Evolutionary conservation across 2,329 filamentous ascomycete genomes (phyloP), one percentile per base, ranked within the genome.

Genomic region (Calonectria montana): DNA sequence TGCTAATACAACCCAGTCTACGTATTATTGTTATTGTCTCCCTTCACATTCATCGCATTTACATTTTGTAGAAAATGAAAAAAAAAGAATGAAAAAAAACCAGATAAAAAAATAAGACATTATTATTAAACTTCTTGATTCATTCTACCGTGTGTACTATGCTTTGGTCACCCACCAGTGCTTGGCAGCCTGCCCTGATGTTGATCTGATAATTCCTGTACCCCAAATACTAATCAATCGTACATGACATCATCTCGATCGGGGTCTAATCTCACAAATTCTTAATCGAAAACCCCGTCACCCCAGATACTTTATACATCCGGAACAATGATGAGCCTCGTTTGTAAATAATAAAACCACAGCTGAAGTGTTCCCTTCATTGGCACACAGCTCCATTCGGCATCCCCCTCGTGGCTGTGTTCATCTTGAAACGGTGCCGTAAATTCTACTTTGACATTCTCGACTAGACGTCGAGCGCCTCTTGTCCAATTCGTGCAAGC

Each of bases 181-280:
- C n/a, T 39, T 12, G 10, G 2, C 39, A 8, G 55, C n/a, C 47
- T 21, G 23, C 61, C 37, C 43, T 45, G 16, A n/a, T 57, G 18
- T 31, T 45, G 67, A 69, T 65, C 67, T 59, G 67, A 69, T 69
- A 65, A 69, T 35, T 35, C 31, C 31, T 31, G 29, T 41, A 69
- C 37, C n/a, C 53, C 21, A 16, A 57, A 15, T 35, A 25, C 25
- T 23, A 25, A 18, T 23, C 18, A 21, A 25, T 25, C 21, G n/a
- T 23, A 59, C 37, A 59, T 59, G 37, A 59, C 53, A 59, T 59
- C 37, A 59, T 39, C 53, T 12, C 15, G 31, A 35, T 23, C 53
- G 53, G 43, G 43, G 5, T 23, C n/a, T 47, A 9, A 47, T 47
- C 43, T 47, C 43, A 18, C n/a, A 47, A 23, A 47, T 47, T 13